Conservation (phyloP, 2,329 filamentous ascomycete species). For the Phyllosticta citribraziliensis region DNA sequence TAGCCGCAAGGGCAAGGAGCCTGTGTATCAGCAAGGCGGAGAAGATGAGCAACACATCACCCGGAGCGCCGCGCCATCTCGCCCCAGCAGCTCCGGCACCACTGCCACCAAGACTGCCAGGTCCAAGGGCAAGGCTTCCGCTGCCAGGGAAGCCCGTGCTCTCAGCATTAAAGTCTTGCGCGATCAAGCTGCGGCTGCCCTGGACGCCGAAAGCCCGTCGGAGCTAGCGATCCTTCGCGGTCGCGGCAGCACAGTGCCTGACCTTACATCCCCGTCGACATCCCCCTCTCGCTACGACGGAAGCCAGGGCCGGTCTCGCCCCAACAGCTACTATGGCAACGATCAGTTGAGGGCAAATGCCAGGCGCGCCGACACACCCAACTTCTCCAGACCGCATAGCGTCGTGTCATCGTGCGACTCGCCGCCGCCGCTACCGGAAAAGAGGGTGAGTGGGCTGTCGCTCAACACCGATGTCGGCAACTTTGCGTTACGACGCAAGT, state of each 20-base stretch:
- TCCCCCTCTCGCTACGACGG: neutral
- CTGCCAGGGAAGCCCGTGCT: neutral
- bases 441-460: neutral
- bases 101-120: neutral
- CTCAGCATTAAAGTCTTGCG: neutral
- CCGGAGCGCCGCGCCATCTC: neutral
- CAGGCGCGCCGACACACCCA: neutral
- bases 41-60: neutral
- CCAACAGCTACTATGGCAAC: neutral
- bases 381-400: constrained; percentile 6
- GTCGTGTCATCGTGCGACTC: neutral
- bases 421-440: neutral
- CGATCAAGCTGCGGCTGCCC: neutral
- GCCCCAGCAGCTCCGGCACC: neutral
- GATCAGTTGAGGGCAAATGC: neutral
- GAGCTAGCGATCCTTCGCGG: neutral
- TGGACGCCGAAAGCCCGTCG: neutral
- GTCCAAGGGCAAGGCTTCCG: neutral
- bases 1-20: neutral
- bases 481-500: neutral
- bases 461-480: neutral
- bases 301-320: neutral
- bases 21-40: neutral
- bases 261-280: neutral
- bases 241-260: neutral